A percentile compares a stretch with the other conserved stretches of the same genome.
phyloP scores from a whole-genome alignment of 75 land plant species.

The Azolla pinnata region DNA sequence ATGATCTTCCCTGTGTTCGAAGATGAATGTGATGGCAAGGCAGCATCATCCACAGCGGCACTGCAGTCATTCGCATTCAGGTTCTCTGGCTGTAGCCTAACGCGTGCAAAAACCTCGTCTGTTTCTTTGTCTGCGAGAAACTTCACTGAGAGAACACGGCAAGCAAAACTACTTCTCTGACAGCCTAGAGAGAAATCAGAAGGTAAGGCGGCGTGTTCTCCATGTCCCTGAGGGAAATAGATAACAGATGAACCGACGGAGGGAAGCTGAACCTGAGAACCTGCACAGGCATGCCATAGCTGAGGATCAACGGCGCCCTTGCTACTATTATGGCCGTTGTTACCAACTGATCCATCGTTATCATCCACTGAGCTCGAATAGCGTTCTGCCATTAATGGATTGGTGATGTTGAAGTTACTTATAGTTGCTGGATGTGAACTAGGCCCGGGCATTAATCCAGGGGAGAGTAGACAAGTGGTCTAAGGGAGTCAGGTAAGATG shows the following conservation, averaged over 20 bases:
- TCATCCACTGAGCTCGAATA: too few relatives aligned
- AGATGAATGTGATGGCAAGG: conserved; percentile 4
- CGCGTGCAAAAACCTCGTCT: conserved; percentile 76
- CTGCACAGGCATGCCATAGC: conserved; percentile 99
- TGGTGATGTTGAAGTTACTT: too few relatives aligned
- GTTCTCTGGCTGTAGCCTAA: conserved; percentile 45
- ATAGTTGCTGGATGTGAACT: too few relatives aligned
- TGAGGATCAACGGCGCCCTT: conserved; percentile 48
- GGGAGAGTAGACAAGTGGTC: too few relatives aligned
- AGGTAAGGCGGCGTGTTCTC: conserved; percentile 61
- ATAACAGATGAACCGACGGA: conserved; percentile 58
- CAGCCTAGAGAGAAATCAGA: conserved; percentile 37
- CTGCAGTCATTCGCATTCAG: conserved; percentile 11
- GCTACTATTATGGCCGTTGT: too few relatives aligned
- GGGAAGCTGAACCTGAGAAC: conserved; percentile 92
- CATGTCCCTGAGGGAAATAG: conserved; percentile 94
- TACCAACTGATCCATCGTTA: too few relatives aligned
- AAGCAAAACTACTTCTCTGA: conserved; percentile 42
- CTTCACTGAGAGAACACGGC: conserved; percentile 51
- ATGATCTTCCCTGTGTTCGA: conserved; percentile 52
- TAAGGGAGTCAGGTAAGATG: too few relatives aligned
- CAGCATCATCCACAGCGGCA: conserved; percentile 16
- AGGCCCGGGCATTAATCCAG: too few relatives aligned
- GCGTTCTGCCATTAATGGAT: too few relatives aligned
- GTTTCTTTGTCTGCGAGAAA: conserved; percentile 81